Evolutionary conservation across 768 basidiomycete species (phyloP), one percentile per base, ranked within the genome.

Genomic region (Lyophyllum atratum): DNA sequence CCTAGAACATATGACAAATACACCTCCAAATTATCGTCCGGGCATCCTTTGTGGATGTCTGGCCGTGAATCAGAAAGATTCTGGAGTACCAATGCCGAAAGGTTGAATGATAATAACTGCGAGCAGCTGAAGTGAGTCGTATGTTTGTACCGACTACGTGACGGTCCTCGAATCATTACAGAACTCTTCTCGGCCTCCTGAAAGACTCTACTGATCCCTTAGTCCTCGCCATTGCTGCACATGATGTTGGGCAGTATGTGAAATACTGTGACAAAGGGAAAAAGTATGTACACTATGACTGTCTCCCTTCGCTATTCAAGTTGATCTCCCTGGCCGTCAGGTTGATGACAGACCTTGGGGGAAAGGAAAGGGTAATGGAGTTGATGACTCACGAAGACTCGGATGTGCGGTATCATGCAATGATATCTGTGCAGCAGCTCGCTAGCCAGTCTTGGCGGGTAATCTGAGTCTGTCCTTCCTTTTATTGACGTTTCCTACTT

Each of bases 21-120:
- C 67, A 85, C 83, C 11, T 95, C 93, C 0, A 95, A 98, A 70
- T 76, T 99, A 28, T 77, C 85, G 17, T 92, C 91, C 4, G 95
- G 95, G 1, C 93, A 94, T 69, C 75, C 98, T 24, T 90, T 92
- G 6, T 98, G 97, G 97, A 87, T 92, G 4, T 95, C 96, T 12
- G 91, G 93, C 9, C 97, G 98, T 67, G 92, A 95, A 68, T 95
- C 92, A 1, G 96, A 98, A 58, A 86, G 93, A 31, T 99, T 99
- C 76, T 99, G 97, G 97, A 92, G 90, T 67, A 94, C 95, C 76
- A 98, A 98, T 67, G 95, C 91, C 5, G 74, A 78, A 7, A 93
- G 85, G 68, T 74, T 98, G 42, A 92, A 94, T 61, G 95, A 98
- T 59, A 85, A 83, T 52, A 89, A 93, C 66, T 81, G 87, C 61